Conservation (phyloP, 768 basidiomycete genomes). For the Rickenella mellea region DNA sequence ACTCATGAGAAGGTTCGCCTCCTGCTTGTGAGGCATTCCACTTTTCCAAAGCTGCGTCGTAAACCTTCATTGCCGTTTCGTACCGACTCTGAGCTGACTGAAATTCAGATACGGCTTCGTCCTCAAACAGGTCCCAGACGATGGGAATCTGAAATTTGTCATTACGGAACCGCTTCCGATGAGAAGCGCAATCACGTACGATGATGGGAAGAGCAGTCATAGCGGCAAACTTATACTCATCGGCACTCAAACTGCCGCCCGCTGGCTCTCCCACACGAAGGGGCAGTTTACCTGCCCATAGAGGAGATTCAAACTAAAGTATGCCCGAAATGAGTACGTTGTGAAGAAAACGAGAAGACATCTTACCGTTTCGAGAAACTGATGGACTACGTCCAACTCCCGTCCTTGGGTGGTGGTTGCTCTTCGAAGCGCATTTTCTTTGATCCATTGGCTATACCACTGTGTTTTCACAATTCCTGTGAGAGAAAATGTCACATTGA, state of each 20-base stretch:
- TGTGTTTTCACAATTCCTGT: constrained; percentile 18
- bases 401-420: constrained; percentile 4
- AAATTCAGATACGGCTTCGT: constrained; percentile 5
- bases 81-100: constrained; percentile 1
- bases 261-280: constrained; percentile 19
- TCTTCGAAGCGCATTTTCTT: not conserved
- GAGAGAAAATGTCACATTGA: not conserved
- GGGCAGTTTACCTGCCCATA: constrained; percentile 19
- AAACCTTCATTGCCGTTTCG: not conserved
- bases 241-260: constrained; percentile 19
- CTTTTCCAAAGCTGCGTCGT: not conserved
- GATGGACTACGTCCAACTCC: constrained; percentile 9
- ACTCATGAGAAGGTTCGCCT: too few species aligned
- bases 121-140: constrained; percentile 12
- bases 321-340: not conserved
- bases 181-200: constrained; percentile 11
- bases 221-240: constrained; percentile 20
- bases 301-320: constrained; percentile 17
- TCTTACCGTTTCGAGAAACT: constrained; percentile 8
- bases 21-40: too few species aligned
- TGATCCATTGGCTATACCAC: constrained; percentile 17
- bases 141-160: constrained; percentile 16
- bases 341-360: not conserved
- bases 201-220: constrained; percentile 14
- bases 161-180: too few species aligned